Percentiles rank a stretch among this genome's conserved stretches.
phyloP scores from a whole-genome alignment of 805 yeast genomes.

The Wickerhamomyces chaumierensis region DNA sequence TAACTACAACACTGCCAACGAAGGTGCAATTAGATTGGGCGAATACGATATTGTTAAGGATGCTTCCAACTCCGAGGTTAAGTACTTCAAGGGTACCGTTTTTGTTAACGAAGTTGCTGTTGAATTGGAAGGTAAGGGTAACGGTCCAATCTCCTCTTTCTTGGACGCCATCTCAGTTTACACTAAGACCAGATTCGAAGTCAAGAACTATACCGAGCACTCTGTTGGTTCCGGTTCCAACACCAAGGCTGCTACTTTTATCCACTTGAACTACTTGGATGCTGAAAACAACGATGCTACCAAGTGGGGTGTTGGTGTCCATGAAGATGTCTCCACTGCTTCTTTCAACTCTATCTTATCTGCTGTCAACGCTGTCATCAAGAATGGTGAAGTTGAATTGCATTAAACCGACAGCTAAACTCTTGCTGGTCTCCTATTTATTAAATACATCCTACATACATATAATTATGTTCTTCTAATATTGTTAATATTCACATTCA shows the following conservation, averaged over 20 bases:
- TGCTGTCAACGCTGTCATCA: slow-evolving; percentile 36
- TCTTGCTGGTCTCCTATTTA: background rate
- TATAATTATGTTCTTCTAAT: background rate
- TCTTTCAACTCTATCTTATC: slow-evolving; percentile 62
- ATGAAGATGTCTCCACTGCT: slow-evolving; percentile 83
- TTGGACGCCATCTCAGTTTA: slow-evolving; percentile 48
- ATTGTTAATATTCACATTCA: too few species aligned
- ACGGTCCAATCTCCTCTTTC: slow-evolving; percentile 72
- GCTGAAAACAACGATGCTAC: slow-evolving; percentile 29
- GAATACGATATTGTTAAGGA: slow-evolving; percentile 30
- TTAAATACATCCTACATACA: background rate
- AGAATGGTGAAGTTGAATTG: slow-evolving; percentile 12
- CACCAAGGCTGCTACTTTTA: slow-evolving; percentile 66
- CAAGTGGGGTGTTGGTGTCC: slow-evolving; percentile 88
- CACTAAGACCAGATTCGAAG: slow-evolving; percentile 45
- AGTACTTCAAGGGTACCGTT: slow-evolving; percentile 31
- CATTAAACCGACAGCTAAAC: slow-evolving; percentile 5
- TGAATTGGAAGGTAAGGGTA: slow-evolving; percentile 48
- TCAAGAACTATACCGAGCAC: slow-evolving; percentile 60
- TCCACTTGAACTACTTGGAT: slow-evolving; percentile 42
- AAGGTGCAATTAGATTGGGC: slow-evolving; percentile 23
- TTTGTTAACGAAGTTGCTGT: slow-evolving; percentile 21
- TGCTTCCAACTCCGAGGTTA: slow-evolving; percentile 26
- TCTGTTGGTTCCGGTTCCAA: slow-evolving; percentile 62
- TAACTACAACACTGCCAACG: slow-evolving; percentile 39